phyloP scores from a whole-genome alignment of 345 rosid genomes.

The Barbarea vulgaris region DNA sequence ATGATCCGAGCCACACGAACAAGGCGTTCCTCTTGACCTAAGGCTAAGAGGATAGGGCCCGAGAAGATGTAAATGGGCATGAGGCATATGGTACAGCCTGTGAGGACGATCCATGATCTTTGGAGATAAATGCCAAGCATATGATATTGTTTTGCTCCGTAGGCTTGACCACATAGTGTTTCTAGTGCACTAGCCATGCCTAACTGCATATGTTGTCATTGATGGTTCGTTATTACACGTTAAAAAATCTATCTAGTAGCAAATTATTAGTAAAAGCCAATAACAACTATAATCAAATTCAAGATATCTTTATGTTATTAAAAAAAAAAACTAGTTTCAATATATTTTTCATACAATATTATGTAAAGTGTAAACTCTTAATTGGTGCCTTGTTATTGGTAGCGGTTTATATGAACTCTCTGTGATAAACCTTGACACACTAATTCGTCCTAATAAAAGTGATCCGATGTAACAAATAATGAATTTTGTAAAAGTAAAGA shows the following conservation, averaged over 20 bases:
- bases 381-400: no score
- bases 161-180: conserved; percentile 84
- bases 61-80: conserved; percentile 61
- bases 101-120: conserved; percentile 71
- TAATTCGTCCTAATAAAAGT: no score
- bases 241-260: not conserved
- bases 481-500: no score
- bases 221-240: not conserved
- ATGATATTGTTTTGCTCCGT: conserved; percentile 67
- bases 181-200: conserved; percentile 83
- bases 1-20: conserved; percentile 48
- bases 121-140: conserved; percentile 84
- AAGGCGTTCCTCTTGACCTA: conserved; percentile 60
- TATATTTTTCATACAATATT: no score
- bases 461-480: no score
- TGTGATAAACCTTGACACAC: no score
- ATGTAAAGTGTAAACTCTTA: not conserved
- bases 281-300: no score
- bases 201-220: conserved; percentile 44
- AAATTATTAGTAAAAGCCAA: no score
- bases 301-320: no score
- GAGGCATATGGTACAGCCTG: conserved; percentile 38
- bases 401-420: no score
- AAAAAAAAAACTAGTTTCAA: no score
- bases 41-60: conserved; percentile 44